phyloP scores from a whole-genome alignment of 2,329 filamentous ascomycete genomes.

The Tolypocladium cylindrosporum region DNA sequence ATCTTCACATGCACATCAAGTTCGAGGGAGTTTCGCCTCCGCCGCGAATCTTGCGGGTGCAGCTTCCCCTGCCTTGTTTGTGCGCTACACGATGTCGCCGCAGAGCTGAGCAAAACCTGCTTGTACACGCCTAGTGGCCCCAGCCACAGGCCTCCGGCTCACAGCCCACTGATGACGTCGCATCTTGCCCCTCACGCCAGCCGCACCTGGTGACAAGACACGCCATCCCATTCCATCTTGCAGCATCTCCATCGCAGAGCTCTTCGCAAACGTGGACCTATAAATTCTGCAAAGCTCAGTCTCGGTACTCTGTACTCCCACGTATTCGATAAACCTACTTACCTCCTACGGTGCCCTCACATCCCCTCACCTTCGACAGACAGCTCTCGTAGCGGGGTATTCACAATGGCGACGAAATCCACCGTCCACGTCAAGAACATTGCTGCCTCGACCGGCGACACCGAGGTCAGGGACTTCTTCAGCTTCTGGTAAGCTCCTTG shows the following conservation, averaged over 20 bases:
- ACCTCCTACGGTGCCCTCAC: neutral
- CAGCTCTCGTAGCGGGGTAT: constrained; percentile 1
- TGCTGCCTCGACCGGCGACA: constrained; percentile 68
- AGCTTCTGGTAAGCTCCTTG: constrained; percentile 65
- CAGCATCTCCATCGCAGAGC: neutral
- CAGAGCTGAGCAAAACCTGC: neutral
- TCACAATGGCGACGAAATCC: constrained; percentile 6
- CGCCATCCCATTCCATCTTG: neutral
- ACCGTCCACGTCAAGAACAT: constrained; percentile 82
- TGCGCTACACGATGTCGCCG: neutral
- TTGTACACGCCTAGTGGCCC: neutral
- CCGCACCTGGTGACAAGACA: neutral
- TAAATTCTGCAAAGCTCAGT: neutral
- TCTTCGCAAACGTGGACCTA: neutral
- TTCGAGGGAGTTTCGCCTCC: neutral
- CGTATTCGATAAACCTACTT: neutral
- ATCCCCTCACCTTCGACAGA: neutral
- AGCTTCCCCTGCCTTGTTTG: neutral
- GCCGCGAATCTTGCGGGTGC: neutral
- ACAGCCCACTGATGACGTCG: neutral
- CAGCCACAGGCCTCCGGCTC: neutral
- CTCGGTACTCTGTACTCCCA: neutral
- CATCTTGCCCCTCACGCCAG: neutral
- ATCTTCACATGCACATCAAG: too few relatives aligned
- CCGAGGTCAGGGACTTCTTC: constrained; percentile 94